Percentiles rank a stretch among this genome's conserved stretches.
phyloP scores from a whole-genome alignment of 371 early-diverging fungal genomes.

The Choanephora cucurbitarum region DNA sequence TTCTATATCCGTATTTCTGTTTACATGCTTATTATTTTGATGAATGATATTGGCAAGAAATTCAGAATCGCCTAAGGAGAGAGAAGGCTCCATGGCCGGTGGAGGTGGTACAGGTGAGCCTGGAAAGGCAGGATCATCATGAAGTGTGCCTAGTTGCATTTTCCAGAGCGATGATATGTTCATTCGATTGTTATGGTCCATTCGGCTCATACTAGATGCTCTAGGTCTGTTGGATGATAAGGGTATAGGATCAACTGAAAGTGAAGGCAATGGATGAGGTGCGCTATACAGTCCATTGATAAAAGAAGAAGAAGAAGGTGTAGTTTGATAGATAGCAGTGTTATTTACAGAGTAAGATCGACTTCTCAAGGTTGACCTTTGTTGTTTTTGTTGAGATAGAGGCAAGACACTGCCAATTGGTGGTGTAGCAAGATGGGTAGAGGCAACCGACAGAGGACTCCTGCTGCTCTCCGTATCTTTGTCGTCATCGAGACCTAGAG shows the following conservation, averaged over 20 bases:
- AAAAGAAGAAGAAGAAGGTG: neutral
- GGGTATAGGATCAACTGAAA: conserved; percentile 33
- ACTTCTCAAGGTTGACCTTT: conserved; percentile 27
- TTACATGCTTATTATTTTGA: conserved; percentile 3
- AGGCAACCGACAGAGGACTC: conserved; percentile 24
- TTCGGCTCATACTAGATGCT: conserved; percentile 60
- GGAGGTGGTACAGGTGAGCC: conserved; percentile 18
- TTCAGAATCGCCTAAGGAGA: conserved; percentile 52
- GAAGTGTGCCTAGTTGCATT: conserved; percentile 41
- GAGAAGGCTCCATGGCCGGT: conserved; percentile 10
- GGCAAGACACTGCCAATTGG: conserved; percentile 21
- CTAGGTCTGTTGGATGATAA: conserved; percentile 37
- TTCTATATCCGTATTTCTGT: conserved; percentile 4
- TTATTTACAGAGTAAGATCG: conserved; percentile 75
- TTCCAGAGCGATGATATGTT: conserved; percentile 49
- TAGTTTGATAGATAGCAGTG: conserved; percentile 49
- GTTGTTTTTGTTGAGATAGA: neutral
- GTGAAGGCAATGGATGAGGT: neutral
- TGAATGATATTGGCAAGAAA: conserved; percentile 44
- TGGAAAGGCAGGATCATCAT: conserved; percentile 30
- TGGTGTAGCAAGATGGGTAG: conserved; percentile 20
- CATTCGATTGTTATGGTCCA: conserved; percentile 30
- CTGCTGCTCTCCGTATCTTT: conserved; percentile 28
- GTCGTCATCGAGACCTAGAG: conserved; percentile 78
- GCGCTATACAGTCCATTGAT: neutral